Evolutionary conservation across 441 rosid genomes (phyloP), one percentile per base, ranked within the genome.

Genomic region (Dalechampia spathulata): DNA sequence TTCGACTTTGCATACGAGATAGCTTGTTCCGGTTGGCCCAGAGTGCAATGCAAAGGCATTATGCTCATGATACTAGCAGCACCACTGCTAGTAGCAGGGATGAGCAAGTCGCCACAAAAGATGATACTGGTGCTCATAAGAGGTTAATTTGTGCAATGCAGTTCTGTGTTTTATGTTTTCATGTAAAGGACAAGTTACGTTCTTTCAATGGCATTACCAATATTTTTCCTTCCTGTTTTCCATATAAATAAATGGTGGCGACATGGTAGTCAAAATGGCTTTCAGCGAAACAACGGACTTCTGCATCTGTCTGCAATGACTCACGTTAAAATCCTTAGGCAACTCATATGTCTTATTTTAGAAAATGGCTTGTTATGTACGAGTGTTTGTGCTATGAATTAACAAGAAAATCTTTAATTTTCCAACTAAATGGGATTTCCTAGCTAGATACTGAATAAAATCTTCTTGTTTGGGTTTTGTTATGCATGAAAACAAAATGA

Each of bases 1-100:
- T 71, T 66, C 82, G 89, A 82, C 78, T 87, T 44, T 81, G 86
- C 57, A 84, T 90, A 37, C 81, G 99, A 41, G 96, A 86, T 83
- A 94, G 99, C 88, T 83, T 94, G 85, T 80, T 78, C 78, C 86
- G 98, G 72, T 66, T 94, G 80, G 90, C 96, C 66, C 86, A 86
- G 75, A 86, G 86, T 62, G 96, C 91, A 26, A 65, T 60, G 66
- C 88, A 78, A 65, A 84, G 98, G 78, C 90, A 84, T 69, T 68
- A 65, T 59, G 63, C 77, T 41, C 60, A 75, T 72, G 83, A 83
- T 68, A 70, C 82, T 45, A 62, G 81, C 65, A 80, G 83, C 65
- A 70, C 71, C 57, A 78, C 69, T 65, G 78, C 67, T 67, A 53
- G 66, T 72, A 52, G 79, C 76, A 74, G 73, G 70, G 81, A 76